Evolutionary conservation across 768 basidiomycete species (phyloP).

Genomic region (Pseudohyphozyma bogoriensis): DNA sequence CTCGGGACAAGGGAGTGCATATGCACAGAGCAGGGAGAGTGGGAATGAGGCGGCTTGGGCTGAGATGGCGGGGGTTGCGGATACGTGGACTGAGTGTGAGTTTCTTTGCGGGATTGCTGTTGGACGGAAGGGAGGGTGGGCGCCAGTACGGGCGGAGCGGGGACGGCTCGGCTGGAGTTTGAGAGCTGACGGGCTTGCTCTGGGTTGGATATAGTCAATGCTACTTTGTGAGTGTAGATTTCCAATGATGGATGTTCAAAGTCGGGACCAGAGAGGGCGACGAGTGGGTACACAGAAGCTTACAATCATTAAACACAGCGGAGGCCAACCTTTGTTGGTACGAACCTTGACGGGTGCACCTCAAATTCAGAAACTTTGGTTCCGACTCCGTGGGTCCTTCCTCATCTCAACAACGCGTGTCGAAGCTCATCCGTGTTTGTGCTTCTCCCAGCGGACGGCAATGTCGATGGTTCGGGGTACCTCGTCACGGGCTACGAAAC

Average conservation of each 20-base stretch:
- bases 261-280: no score
- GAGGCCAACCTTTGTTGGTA: conserved; percentile 16
- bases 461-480: conserved; percentile 16
- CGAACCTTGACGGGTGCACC: conserved; percentile 18
- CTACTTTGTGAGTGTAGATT: no score
- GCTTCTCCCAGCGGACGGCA: conserved; percentile 13
- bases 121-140: not conserved
- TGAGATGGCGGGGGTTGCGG: conserved; percentile 20
- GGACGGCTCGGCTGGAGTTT: not conserved
- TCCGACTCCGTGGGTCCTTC: no score
- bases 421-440: no score
- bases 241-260: no score
- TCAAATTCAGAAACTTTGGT: conserved; percentile 16
- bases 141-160: not conserved
- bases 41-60: conserved; percentile 6
- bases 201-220: no score
- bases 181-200: no score
- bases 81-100: conserved; percentile 13
- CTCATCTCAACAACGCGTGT: no score
- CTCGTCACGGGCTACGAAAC: not conserved
- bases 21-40: not conserved
- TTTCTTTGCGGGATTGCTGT: no score
- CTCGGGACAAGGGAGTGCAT: not conserved
- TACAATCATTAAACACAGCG: no score
- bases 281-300: no score